These are phyloP conservation scores for Pythium rhizo-oryzae DNA, from an alignment of 352 stramenopile species.

Conservation along the genomic window DNA sequence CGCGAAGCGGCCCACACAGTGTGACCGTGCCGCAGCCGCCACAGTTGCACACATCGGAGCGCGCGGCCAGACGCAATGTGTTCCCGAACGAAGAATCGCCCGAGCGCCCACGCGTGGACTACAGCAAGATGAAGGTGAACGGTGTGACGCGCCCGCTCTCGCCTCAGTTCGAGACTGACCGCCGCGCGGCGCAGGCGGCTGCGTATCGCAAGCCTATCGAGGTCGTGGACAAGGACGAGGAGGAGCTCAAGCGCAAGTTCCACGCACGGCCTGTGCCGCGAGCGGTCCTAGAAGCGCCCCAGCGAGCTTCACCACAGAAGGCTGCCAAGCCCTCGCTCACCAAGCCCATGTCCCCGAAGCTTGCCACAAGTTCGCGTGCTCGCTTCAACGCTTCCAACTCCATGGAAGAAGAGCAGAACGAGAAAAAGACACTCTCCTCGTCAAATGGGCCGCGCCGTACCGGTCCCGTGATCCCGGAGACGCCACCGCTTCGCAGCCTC, in stretches of 20 bases:
- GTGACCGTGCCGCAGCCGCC: slow-evolving; percentile 36
- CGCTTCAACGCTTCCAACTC: slow-evolving; percentile 15
- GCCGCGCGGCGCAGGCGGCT: slow-evolving; percentile 47
- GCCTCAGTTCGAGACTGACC: slow-evolving; percentile 67
- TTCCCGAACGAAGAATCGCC: slow-evolving; percentile 17
- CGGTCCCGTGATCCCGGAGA: slow-evolving; percentile 63
- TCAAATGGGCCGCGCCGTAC: slow-evolving; percentile 28
- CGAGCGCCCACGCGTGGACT: slow-evolving; percentile 20
- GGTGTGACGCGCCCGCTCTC: slow-evolving; percentile 49
- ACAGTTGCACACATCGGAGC: slow-evolving; percentile 32
- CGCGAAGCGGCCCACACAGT: not conserved
- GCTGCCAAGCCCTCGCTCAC: slow-evolving; percentile 40
- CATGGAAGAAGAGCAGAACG: slow-evolving; percentile 7
- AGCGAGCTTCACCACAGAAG: slow-evolving; percentile 20
- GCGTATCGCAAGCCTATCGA: slow-evolving; percentile 59
- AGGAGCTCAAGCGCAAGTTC: slow-evolving; percentile 81
- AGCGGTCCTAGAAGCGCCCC: slow-evolving; percentile 46
- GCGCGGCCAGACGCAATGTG: slow-evolving; percentile 24
- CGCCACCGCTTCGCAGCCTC: slow-evolving; percentile 71
- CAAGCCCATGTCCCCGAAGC: slow-evolving; percentile 47
- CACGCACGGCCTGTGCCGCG: slow-evolving; percentile 67
- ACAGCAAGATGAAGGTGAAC: slow-evolving; percentile 35
- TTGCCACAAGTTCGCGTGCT: slow-evolving; percentile 42
- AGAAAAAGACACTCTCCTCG: slow-evolving; percentile 40
- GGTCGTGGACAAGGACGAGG: slow-evolving; percentile 65